These are phyloP conservation scores for Bryoerythrophyllum caledonicum DNA, from an alignment of 225 moss, liverwort and hornwort genomes.

Conservation along the genomic window DNA sequence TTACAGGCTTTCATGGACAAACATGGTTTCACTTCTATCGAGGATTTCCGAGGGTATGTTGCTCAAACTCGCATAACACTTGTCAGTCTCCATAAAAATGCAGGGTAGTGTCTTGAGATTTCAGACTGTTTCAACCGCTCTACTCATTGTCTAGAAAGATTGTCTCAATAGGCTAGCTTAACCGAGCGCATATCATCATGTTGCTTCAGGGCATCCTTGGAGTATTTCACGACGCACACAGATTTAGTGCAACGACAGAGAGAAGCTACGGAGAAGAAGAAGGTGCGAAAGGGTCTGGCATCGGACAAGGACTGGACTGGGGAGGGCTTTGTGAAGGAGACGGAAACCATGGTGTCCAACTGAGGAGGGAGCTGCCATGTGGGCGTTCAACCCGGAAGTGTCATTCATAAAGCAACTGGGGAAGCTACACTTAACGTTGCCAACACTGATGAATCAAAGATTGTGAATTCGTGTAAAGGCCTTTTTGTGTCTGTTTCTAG, in stretches of 20 bases:
- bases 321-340: slow-evolving; percentile 83
- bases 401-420: slow-evolving; percentile 24
- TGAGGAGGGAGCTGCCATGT: slow-evolving; percentile 12
- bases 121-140: not conserved
- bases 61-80: not conserved
- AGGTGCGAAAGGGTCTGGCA: slow-evolving; percentile 56
- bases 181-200: not conserved
- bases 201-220: slow-evolving; percentile 62
- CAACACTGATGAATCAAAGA: not conserved
- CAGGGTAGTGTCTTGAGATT: not conserved
- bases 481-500: not conserved
- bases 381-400: not conserved
- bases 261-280: slow-evolving; percentile 47
- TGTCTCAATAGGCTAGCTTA: not conserved
- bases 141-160: not conserved
- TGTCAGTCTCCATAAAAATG: not conserved
- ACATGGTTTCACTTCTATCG: slow-evolving; percentile 64
- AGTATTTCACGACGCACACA: slow-evolving; percentile 74
- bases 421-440: not conserved
- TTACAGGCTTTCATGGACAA: slow-evolving; percentile 70
- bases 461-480: slow-evolving; percentile 4
- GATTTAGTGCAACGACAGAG: slow-evolving; percentile 71
- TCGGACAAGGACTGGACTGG: slow-evolving; percentile 88
- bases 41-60: slow-evolving; percentile 69
- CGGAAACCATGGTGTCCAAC: slow-evolving; percentile 83